phyloP scores from a whole-genome alignment of 257 asterid species.

The Leonotis leonurus region DNA sequence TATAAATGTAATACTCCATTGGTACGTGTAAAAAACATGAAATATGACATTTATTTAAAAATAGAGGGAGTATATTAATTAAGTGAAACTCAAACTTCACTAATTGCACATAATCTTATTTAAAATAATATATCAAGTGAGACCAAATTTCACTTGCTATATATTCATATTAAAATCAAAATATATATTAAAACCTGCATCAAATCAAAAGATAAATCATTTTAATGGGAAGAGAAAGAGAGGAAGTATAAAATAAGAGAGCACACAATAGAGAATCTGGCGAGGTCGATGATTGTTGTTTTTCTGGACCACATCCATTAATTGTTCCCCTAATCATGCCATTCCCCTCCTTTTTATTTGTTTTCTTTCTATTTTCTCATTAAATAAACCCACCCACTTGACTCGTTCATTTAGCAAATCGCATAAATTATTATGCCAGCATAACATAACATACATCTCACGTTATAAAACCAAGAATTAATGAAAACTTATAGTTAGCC shows the following conservation, averaged over 20 bases:
- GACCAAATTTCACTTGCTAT: too few relatives aligned
- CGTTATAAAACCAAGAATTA: not conserved
- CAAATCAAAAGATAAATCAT: too few relatives aligned
- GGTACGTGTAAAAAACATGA: too few relatives aligned
- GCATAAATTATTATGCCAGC: slow-evolving; percentile 22
- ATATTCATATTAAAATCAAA: too few relatives aligned
- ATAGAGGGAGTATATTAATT: too few relatives aligned
- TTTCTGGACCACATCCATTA: slow-evolving; percentile 60
- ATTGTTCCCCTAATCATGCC: slow-evolving; percentile 67
- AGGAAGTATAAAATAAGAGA: not conserved
- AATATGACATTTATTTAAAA: too few relatives aligned
- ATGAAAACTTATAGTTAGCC: not conserved
- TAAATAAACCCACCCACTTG: slow-evolving; percentile 39
- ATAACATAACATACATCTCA: slow-evolving; percentile 18
- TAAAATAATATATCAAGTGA: too few relatives aligned
- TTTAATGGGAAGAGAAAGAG: too few relatives aligned
- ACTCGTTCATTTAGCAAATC: slow-evolving; percentile 14
- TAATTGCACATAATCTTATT: too few relatives aligned
- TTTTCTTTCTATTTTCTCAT: not conserved
- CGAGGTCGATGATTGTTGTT: slow-evolving; percentile 27
- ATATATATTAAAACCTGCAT: too few relatives aligned
- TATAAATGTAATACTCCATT: too few relatives aligned
- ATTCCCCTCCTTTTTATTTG: slow-evolving; percentile 30
- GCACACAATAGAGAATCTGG: not conserved
- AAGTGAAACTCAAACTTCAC: too few relatives aligned